Percentiles rank a stretch among this genome's conserved stretches.
phyloP scores from a whole-genome alignment of 345 rosid genomes.

The Populus ilicifolia region DNA sequence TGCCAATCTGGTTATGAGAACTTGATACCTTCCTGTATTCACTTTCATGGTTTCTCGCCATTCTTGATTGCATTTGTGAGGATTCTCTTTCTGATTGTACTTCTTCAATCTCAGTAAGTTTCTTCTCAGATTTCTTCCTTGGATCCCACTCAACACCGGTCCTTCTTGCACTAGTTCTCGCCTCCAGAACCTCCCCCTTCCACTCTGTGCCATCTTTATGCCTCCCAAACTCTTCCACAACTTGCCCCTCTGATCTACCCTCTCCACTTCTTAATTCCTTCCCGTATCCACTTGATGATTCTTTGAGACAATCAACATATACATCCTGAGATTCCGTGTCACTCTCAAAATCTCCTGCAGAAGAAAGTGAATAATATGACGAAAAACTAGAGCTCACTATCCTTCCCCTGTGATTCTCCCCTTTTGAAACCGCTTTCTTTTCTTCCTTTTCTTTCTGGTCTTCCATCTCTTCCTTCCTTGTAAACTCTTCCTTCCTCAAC shows the following conservation, averaged over 20 bases:
- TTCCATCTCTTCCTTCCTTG: conserved; percentile 28
- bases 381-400: conserved; percentile 60
- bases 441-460: conserved; percentile 30
- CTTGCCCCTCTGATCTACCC: conserved; percentile 21
- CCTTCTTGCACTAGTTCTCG: conserved; percentile 22
- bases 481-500: conserved; percentile 24
- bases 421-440: conserved; percentile 13
- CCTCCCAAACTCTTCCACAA: conserved; percentile 20
- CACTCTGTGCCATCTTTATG: conserved; percentile 9
- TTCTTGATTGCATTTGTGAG: conserved; percentile 30
- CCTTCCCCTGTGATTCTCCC: conserved; percentile 34
- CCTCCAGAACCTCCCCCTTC: conserved; percentile 21
- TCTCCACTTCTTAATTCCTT: conserved; percentile 20
- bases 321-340: conserved; percentile 46
- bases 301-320: conserved; percentile 27
- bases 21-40: conserved; percentile 32
- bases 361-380: conserved; percentile 70
- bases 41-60: conserved; percentile 27
- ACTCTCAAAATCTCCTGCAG: conserved; percentile 55
- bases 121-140: conserved; percentile 71
- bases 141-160: conserved; percentile 44
- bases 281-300: conserved; percentile 24
- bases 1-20: conserved; percentile 28
- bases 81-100: conserved; percentile 38
- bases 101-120: conserved; percentile 47